phyloP scores from a whole-genome alignment of 2,329 filamentous ascomycete species.

The Paraphoma sp. region DNA sequence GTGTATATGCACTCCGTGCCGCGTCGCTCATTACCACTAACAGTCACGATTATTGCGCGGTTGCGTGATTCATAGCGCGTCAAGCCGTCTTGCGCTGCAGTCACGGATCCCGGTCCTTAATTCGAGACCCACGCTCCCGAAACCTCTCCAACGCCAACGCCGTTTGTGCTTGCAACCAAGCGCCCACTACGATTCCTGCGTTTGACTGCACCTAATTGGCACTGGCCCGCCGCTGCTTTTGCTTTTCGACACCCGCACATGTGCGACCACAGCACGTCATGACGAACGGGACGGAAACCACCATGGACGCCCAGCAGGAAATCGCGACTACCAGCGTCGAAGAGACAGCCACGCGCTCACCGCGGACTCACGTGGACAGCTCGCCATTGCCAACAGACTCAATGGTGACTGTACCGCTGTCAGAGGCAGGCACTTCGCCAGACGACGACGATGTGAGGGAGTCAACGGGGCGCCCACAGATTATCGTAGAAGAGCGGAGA shows the following conservation, averaged over 20 bases:
- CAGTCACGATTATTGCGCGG: neutral
- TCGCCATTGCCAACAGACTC: conserved; percentile 63
- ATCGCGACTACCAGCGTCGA: conserved; percentile 10
- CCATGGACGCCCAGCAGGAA: conserved; percentile 29
- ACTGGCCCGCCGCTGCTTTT: neutral
- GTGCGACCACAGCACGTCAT: conserved; percentile 18
- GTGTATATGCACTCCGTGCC: conserved; percentile 6
- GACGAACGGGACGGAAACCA: conserved; percentile 21
- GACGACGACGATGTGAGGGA: conserved; percentile 30
- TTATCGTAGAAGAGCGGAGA: conserved; percentile 39
- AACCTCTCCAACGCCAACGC: conserved; percentile 28
- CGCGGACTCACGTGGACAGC: conserved; percentile 35
- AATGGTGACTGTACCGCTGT: conserved; percentile 78
- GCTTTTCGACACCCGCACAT: conserved; percentile 15
- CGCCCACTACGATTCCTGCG: conserved; percentile 7
- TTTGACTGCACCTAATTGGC: neutral
- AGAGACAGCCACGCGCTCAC: conserved; percentile 22
- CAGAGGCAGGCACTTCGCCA: conserved; percentile 62
- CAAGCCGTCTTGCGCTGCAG: conserved; percentile 8
- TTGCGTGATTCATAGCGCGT: neutral
- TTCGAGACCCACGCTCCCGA: conserved; percentile 22
- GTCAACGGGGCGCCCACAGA: conserved; percentile 29
- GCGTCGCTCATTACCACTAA: conserved; percentile 6
- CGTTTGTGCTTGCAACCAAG: conserved; percentile 18
- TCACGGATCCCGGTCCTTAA: conserved; percentile 5